A percentile compares a stretch with the other conserved stretches of the same genome.
phyloP scores from a whole-genome alignment of 2,329 filamentous ascomycete species.

The Colletotrichum theobromicola region DNA sequence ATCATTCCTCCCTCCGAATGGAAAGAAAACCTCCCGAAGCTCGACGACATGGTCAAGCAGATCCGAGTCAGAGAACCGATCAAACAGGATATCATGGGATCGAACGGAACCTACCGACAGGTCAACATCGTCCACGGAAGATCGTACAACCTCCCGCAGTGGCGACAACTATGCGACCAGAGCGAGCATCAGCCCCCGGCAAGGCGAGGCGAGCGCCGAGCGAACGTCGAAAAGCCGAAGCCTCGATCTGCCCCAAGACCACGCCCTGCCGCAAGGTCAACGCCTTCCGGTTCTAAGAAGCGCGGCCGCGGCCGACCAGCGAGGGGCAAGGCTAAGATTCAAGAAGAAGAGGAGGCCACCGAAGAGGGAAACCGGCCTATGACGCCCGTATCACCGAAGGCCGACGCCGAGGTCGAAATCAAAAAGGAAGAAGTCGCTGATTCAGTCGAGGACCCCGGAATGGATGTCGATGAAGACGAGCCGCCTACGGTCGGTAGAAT shows the following conservation, averaged over 20 bases:
- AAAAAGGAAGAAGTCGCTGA: conserved; percentile 41
- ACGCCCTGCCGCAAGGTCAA: conserved; percentile 22
- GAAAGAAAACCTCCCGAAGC: conserved; percentile 78
- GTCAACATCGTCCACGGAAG: conserved; percentile 96
- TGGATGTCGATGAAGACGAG: conserved; percentile 40
- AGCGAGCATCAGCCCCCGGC: conserved; percentile 96
- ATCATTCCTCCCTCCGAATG: conserved; percentile 93
- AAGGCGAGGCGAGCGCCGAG: conserved; percentile 80
- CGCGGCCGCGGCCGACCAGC: conserved; percentile 44
- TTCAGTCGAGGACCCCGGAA: conserved; percentile 56
- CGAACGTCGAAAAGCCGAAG: conserved; percentile 60
- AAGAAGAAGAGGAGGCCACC: conserved; percentile 39
- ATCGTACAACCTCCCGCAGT: conserved; percentile 95
- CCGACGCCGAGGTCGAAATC: conserved; percentile 34
- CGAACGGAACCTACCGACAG: conserved; percentile 93
- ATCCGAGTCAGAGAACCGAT: conserved; percentile 96
- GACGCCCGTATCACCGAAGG: conserved; percentile 31
- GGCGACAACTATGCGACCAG: conserved; percentile 91
- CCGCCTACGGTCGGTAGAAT: conserved; percentile 33
- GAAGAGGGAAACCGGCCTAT: conserved; percentile 22
- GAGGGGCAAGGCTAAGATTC: conserved; percentile 39
- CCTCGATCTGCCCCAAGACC: conserved; percentile 40
- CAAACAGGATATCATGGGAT: conserved; percentile 97
- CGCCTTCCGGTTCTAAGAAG: conserved; percentile 41
- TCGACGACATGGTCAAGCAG: conserved; percentile 87